Base-by-base conservation (phyloP, 2,329 filamentous ascomycete genomes). In the Cordyceps fumosorosea region DNA sequence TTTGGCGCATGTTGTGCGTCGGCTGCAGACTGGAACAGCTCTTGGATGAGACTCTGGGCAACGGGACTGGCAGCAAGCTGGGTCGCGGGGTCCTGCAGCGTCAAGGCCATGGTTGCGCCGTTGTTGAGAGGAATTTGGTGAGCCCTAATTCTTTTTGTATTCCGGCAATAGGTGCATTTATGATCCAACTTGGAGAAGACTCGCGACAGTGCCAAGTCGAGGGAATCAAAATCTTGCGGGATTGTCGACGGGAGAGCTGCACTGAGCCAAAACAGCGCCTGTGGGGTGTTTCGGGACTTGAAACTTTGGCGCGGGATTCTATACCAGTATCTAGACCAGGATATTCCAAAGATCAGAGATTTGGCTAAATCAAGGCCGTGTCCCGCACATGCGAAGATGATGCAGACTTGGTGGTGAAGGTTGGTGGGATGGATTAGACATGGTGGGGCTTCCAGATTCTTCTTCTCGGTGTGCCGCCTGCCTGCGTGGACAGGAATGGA, bases 171-270 rank as follows among this genome's bases (percentile, higher is more conserved):
- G 47, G 1, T 12, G 12, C 11, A 5, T 20, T 16, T 5, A 16
- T 7, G 3, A 29, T 18, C 8, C 47, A 12, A 14, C n/a, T 32
- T 11, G 29, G 50, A 40, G 20, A 18, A 34, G 16, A 44, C 16
- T 18, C n/a, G 37, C 24, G 5, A 12, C 10, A 54, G 12, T 14
- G n/a, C 37, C 40, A 6, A 32, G n/a, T 42, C 48, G 34, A 47
- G 48, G 14, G n/a, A 20, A n/a, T 54, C 50, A 60, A 55, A 60
- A 55, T 55, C 58, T 60, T 54, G 50, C 34, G n/a, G 11, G 40
- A 5, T 3, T 7, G 26, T 11, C 2, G 24, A 29, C 2, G 5
- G 4, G 2, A 18, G 2, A n/a, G 5, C 37, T 16, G n/a, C 5
- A 14, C n/a, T 6, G 14, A 20, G 16, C 8, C 40, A 37, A 47